phyloP scores from a whole-genome alignment of 2,329 filamentous ascomycete species.

The Corynespora cassiicola region DNA sequence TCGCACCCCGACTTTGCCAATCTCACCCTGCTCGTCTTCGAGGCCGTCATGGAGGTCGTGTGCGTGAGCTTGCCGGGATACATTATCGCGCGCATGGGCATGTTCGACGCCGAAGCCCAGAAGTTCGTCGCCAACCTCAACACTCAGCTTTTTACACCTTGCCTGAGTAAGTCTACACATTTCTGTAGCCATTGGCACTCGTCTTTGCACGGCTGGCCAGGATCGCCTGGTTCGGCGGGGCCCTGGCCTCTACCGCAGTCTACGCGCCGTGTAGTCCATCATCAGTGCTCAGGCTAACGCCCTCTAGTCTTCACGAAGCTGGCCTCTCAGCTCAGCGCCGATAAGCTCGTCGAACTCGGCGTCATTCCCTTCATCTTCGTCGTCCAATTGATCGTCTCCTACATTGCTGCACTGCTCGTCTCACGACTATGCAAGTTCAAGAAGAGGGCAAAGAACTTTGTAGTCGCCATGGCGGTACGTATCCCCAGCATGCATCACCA shows the following conservation, averaged over 20 bases:
- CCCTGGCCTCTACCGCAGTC: constrained; percentile 8
- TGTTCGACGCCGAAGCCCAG: constrained; percentile 95
- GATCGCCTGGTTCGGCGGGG: too few relatives aligned
- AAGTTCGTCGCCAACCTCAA: constrained; percentile 98
- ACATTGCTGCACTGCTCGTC: constrained; percentile 73
- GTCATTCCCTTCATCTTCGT: constrained; percentile 96
- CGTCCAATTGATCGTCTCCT: constrained; percentile 87
- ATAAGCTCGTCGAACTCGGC: constrained; percentile 86
- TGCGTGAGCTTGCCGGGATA: constrained; percentile 95
- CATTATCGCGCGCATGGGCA: constrained; percentile 84
- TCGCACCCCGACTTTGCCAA: constrained; percentile 71
- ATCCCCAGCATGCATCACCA: not conserved
- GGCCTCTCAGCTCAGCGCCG: constrained; percentile 88
- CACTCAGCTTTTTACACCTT: constrained; percentile 94
- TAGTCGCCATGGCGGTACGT: constrained; percentile 88
- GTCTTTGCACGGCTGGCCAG: constrained; percentile 12
- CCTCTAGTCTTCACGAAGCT: constrained; percentile 89
- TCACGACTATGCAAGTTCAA: constrained; percentile 80
- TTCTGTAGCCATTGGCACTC: not conserved
- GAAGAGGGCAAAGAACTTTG: constrained; percentile 88
- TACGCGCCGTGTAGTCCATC: too few relatives aligned
- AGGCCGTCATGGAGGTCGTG: constrained; percentile 92
- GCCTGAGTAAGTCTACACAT: constrained; percentile 71
- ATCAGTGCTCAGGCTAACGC: constrained; percentile 1
- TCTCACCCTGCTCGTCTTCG: constrained; percentile 84